Evolutionary conservation across 2,329 filamentous ascomycete species (phyloP).

Genomic region (Annulohypoxylon truncatum): DNA sequence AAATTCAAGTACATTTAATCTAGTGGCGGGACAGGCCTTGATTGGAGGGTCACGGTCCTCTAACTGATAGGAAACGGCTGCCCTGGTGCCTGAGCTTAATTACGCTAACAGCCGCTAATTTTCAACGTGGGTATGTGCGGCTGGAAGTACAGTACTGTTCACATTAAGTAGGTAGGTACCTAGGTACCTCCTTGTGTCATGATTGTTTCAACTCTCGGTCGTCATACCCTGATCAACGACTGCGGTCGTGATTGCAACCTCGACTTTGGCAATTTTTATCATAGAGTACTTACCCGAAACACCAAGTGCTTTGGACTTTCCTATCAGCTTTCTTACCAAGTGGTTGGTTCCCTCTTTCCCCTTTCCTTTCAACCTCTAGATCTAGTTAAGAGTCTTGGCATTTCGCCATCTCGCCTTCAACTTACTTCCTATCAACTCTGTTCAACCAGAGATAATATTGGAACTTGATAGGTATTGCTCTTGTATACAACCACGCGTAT

Average conservation of each 20-base stretch:
- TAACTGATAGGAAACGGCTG: not conserved
- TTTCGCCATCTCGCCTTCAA: not conserved
- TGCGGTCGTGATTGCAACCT: conserved; percentile 1
- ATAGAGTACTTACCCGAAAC: conserved; percentile 23
- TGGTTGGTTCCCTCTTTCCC: conserved; percentile 16
- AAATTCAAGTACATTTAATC: not conserved
- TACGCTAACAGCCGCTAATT: conserved; percentile 4
- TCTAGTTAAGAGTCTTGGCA: conserved; percentile 30
- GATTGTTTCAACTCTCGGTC: conserved; percentile 35
- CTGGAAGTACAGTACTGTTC: not conserved
- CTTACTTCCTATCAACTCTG: not conserved
- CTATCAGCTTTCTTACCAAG: conserved; percentile 12
- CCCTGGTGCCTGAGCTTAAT: conserved; percentile 3
- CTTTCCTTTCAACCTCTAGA: not conserved
- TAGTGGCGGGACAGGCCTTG: not conserved
- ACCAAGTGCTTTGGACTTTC: conserved; percentile 25
- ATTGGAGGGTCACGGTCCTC: not conserved
- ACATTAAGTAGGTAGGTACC: conserved; percentile 11
- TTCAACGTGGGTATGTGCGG: not conserved
- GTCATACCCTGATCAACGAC: conserved; percentile 30
- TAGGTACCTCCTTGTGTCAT: conserved; percentile 29
- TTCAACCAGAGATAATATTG: conserved; percentile 1
- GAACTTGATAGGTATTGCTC: conserved; percentile 1
- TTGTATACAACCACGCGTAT: not conserved
- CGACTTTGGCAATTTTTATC: not conserved